Evolutionary conservation across 371 early-diverging fungal species (phyloP).

Genomic region (Rhizomucor pusillus): DNA sequence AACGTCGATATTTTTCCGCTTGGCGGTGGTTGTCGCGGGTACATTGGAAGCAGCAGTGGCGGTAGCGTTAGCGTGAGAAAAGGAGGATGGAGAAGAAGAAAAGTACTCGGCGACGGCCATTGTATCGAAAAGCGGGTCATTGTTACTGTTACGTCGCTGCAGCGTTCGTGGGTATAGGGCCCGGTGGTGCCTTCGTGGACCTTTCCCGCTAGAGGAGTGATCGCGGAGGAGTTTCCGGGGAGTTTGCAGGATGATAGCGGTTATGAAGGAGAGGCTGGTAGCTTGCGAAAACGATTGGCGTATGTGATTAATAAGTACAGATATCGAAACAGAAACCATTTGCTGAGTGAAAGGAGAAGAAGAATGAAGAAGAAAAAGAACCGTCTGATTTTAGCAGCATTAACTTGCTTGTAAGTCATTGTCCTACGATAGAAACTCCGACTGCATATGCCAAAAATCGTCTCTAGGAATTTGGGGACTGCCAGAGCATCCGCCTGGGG

Average conservation of each 20-base stretch:
- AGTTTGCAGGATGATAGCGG: background rate
- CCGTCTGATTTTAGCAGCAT: too few species aligned
- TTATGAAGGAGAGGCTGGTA: too few species aligned
- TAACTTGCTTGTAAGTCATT: background rate
- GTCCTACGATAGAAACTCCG: too few species aligned
- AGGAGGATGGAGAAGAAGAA: conserved; percentile 1
- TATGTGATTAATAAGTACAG: conserved; percentile 9
- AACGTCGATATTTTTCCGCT: conserved; percentile 3
- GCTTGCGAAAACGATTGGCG: conserved; percentile 1
- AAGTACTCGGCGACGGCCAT: conserved; percentile 11
- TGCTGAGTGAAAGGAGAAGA: background rate
- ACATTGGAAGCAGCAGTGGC: background rate
- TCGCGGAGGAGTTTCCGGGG: conserved; percentile 1
- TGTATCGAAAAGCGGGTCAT: conserved; percentile 9
- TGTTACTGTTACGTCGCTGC: conserved; percentile 8
- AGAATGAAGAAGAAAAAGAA: too few species aligned
- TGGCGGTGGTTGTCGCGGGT: conserved; percentile 2
- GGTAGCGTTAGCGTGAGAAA: conserved; percentile 2
- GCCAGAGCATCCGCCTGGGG: too few species aligned
- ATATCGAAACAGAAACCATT: conserved; percentile 7
- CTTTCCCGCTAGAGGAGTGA: background rate
- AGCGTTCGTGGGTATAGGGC: conserved; percentile 13
- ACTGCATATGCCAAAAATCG: too few species aligned
- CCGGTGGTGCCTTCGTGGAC: background rate
- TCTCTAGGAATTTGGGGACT: too few species aligned